Conservation (phyloP, 192 early-diverging fungal species). For the Umbelopsis ramanniana region DNA sequence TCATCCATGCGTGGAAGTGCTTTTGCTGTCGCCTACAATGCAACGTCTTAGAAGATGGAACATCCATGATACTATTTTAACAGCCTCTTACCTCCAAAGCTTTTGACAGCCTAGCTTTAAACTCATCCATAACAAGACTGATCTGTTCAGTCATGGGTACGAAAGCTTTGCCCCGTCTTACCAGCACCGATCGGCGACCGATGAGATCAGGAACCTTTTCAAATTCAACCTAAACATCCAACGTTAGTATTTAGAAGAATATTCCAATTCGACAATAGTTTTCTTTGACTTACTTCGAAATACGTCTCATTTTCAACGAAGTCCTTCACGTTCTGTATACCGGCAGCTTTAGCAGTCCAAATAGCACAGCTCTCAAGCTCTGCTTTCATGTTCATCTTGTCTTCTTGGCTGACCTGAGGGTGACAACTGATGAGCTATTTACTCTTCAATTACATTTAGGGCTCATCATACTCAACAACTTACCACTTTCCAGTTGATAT, state of each 20-base stretch:
- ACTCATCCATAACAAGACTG: constrained; percentile 77
- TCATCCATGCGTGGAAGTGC: constrained; percentile 88
- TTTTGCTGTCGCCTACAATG: constrained; percentile 68
- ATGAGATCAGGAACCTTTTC: constrained; percentile 70
- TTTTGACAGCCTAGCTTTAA: constrained; percentile 60
- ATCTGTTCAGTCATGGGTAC: constrained; percentile 76
- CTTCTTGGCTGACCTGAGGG: constrained; percentile 26
- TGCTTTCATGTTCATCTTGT: constrained; percentile 31
- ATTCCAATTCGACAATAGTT: neutral
- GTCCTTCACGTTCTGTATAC: neutral
- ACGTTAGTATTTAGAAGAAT: constrained; percentile 1
- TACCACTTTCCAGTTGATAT: constrained; percentile 56
- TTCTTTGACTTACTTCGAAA: constrained; percentile 44
- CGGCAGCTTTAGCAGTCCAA: neutral
- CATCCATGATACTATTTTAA: neutral
- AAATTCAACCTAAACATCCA: constrained; percentile 67
- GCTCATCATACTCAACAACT: neutral
- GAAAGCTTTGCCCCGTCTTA: constrained; percentile 69
- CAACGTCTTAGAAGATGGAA: neutral
- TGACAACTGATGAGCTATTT: neutral
- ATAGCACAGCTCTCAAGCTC: constrained; percentile 26
- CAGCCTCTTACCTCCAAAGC: constrained; percentile 49
- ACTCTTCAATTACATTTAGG: no score
- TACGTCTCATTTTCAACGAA: constrained; percentile 44
- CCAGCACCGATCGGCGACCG: constrained; percentile 57